Evolutionary conservation across 805 yeast genomes (phyloP).

Genomic region (Lipomyces spencermartinsiae): DNA sequence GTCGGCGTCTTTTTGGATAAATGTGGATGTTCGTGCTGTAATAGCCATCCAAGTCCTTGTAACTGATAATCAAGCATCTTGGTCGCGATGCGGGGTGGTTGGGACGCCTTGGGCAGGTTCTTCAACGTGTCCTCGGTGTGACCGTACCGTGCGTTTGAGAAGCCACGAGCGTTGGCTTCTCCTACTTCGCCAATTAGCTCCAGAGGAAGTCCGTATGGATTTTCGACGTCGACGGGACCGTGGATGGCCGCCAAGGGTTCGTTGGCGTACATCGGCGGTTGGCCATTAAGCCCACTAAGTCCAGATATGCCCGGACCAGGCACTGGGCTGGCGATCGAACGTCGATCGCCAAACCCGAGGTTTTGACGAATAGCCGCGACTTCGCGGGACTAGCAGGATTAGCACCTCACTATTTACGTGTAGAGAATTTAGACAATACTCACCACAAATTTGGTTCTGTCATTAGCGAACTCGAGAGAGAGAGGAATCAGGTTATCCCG

Average conservation of each 20-base stretch:
- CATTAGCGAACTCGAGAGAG: background rate
- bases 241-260: background rate
- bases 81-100: slow-evolving; percentile 23
- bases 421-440: background rate
- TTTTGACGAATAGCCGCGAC: background rate
- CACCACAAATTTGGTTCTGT: background rate
- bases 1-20: slow-evolving; percentile 16
- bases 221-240: background rate
- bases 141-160: slow-evolving; percentile 18
- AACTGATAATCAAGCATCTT: slow-evolving; percentile 31
- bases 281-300: background rate
- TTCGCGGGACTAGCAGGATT: background rate
- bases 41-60: slow-evolving; percentile 34
- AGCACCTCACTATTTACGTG: background rate
- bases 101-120: slow-evolving; percentile 20
- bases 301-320: slow-evolving; percentile 1
- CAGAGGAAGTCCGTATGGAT: background rate
- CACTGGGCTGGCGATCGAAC: background rate
- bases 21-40: slow-evolving; percentile 32
- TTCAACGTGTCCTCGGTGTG: slow-evolving; percentile 27
- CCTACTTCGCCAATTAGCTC: slow-evolving; percentile 1
- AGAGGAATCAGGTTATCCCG: background rate
- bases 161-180: slow-evolving; percentile 5
- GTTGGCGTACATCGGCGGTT: slow-evolving; percentile 2
- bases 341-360: background rate